phyloP scores from a whole-genome alignment of 106 monocot species.

The Gastrodia elata region DNA sequence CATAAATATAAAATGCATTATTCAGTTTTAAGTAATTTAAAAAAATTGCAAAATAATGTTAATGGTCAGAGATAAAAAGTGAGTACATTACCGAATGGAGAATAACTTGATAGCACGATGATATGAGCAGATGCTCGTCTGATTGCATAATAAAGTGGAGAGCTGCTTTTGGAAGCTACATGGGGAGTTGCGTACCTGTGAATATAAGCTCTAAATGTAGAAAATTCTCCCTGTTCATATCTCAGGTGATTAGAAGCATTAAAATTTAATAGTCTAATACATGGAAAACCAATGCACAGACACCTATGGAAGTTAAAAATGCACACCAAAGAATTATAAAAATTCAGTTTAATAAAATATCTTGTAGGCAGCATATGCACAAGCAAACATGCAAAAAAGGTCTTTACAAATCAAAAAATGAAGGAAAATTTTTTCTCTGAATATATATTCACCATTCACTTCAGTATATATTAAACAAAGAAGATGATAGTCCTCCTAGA shows the following conservation, averaged over 20 bases:
- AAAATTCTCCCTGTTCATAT: conserved; percentile 48
- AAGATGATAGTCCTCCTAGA: background rate
- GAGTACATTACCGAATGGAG: conserved; percentile 74
- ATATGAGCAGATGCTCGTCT: conserved; percentile 89
- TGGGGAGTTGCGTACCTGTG: conserved; percentile 68
- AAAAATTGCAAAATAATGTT: background rate
- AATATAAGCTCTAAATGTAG: conserved; percentile 62
- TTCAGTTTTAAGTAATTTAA: background rate
- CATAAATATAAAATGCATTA: background rate
- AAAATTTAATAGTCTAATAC: background rate
- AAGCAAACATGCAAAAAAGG: background rate
- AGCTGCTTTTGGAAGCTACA: conserved; percentile 74
- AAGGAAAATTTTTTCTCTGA: background rate
- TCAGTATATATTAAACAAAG: background rate
- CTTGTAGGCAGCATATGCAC: background rate
- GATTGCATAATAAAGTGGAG: conserved; percentile 89
- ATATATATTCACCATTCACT: background rate
- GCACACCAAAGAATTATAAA: background rate
- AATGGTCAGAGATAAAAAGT: background rate
- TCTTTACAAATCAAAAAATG: background rate
- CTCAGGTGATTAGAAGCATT: background rate
- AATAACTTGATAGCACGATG: conserved; percentile 95
- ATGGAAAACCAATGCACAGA: background rate
- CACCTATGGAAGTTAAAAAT: background rate
- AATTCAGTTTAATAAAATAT: conserved; percentile 1